Conservation (phyloP, 352 stramenopile genomes). For the Albugo candida region DNA sequence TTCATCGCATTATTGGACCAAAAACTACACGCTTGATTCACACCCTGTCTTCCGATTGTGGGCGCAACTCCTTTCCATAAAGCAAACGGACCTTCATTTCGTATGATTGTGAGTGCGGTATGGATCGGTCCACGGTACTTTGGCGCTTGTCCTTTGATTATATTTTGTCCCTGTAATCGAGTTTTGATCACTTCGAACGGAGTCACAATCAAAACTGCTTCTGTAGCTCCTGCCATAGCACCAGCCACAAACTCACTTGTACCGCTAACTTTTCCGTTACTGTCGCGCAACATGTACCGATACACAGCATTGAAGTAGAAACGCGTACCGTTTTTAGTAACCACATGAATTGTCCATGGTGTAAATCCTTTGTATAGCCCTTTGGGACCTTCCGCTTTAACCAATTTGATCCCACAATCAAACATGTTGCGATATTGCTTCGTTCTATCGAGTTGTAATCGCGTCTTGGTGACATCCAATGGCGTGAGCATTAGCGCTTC, state of each 20-base stretch:
- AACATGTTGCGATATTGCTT: constrained; percentile 76
- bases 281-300: constrained; percentile 43
- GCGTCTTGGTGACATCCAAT: constrained; percentile 78
- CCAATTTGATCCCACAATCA: constrained; percentile 66
- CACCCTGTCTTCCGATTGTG: constrained; percentile 93
- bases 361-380: constrained; percentile 79
- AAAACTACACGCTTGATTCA: constrained; percentile 97
- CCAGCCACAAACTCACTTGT: constrained; percentile 78
- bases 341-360: constrained; percentile 78
- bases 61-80: constrained; percentile 92
- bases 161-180: constrained; percentile 88
- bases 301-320: constrained; percentile 83
- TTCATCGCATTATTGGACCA: constrained; percentile 91
- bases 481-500: constrained; percentile 73
- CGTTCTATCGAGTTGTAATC: constrained; percentile 73
- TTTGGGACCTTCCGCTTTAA: constrained; percentile 46
- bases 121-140: constrained; percentile 84
- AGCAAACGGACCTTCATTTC: constrained; percentile 85
- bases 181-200: constrained; percentile 98
- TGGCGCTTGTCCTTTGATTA: constrained; percentile 48
- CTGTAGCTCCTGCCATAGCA: constrained; percentile 84
- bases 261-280: constrained; percentile 65
- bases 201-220: constrained; percentile 93
- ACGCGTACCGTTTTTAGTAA: constrained; percentile 79
- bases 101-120: constrained; percentile 81